Percentiles rank a stretch among this genome's conserved stretches.
Evolutionary conservation across 345 rosid species (phyloP).

Genomic region (Sonneratia caseolaris): DNA sequence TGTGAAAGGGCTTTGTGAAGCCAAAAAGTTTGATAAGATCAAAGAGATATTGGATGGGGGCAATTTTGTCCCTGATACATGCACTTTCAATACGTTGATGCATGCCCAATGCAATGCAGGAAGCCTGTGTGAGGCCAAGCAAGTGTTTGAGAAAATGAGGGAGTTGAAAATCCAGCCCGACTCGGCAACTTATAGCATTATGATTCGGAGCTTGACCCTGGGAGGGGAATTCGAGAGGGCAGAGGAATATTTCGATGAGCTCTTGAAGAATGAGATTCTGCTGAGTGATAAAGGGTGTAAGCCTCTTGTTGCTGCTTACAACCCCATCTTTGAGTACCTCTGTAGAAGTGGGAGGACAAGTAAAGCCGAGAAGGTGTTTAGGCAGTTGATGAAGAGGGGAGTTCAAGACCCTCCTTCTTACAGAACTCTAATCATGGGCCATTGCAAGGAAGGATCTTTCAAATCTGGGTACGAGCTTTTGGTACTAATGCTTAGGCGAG

Average conservation of each 20-base stretch:
- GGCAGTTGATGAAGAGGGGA: constrained; percentile 83
- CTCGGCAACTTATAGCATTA: constrained; percentile 70
- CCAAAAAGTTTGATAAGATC: constrained; percentile 41
- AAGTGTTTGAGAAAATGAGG: constrained; percentile 43
- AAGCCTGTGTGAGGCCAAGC: constrained; percentile 47
- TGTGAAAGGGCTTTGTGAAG: constrained; percentile 67
- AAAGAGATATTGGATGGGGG: constrained; percentile 38
- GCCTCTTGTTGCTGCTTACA: constrained; percentile 75
- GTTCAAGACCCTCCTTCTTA: constrained; percentile 64
- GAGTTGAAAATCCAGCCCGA: constrained; percentile 43
- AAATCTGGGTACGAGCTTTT: constrained; percentile 51
- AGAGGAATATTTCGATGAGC: constrained; percentile 52
- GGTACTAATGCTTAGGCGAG: constrained; percentile 66
- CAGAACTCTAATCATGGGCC: constrained; percentile 62
- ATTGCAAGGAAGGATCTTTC: constrained; percentile 54
- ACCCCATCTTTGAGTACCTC: constrained; percentile 54
- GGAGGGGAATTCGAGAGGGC: constrained; percentile 49
- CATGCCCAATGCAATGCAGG: constrained; percentile 53
- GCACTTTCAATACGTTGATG: constrained; percentile 68
- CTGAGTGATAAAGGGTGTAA: constrained; percentile 37
- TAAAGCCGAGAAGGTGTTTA: constrained; percentile 58
- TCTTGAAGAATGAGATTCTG: constrained; percentile 39
- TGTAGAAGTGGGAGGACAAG: constrained; percentile 58
- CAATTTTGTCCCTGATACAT: constrained; percentile 54
- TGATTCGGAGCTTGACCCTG: constrained; percentile 54